Base-by-base conservation (phyloP, 768 basidiomycete species). In the Podaxis sp. region DNA sequence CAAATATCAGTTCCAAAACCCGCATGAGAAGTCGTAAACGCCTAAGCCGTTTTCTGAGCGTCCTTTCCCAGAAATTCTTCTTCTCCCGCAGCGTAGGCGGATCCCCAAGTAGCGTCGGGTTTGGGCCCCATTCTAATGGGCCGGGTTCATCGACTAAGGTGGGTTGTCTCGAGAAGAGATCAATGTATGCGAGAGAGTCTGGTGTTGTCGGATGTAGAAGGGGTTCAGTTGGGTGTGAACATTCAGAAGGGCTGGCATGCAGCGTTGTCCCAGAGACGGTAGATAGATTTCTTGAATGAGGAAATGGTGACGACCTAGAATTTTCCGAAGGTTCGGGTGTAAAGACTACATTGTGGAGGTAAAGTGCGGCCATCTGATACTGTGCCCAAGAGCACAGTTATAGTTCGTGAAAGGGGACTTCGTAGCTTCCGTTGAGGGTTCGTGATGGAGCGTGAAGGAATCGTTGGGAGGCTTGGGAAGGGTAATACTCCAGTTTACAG, bases 311-410 rank as follows among this genome's bases (percentile, higher is more conserved):
- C 8, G 39, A 75, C 38, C 65, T 66, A 26, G 68, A 57, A 17
- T 65, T 53, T 44, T 71, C 70, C 51, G 70, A 59, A 17, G 69
- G 58, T 46, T 80, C 79, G 36, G 77, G 72, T 52, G 77, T 65
- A 71, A 82, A 82, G 59, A 85, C 68, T 36, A 81, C 76, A 68
- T 85, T 81, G 72, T 87, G 86, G 56, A 87, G 79, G 70, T 82
- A 81, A 57, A 87, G 71, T 57, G 84, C 84, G 60, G 85, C 82
- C 88, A 89, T 89, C 57, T 38, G 54, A 56, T 54, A 15, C 52
- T 40, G 11, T 40, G 17, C 7, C 51, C 22, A 2, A 26, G 52
- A 61, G 68, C 54, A 65, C 24, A 52, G 36, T 44, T 42, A 63
- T n/a, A 52, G 22, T 56, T 62, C 63, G 49, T 63, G 57, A 61